A percentile compares a stretch with the other conserved stretches of the same genome.
These are phyloP conservation scores for Rehmannia glutinosa DNA, from an alignment of 257 asterid species.

Conservation along the genomic window DNA sequence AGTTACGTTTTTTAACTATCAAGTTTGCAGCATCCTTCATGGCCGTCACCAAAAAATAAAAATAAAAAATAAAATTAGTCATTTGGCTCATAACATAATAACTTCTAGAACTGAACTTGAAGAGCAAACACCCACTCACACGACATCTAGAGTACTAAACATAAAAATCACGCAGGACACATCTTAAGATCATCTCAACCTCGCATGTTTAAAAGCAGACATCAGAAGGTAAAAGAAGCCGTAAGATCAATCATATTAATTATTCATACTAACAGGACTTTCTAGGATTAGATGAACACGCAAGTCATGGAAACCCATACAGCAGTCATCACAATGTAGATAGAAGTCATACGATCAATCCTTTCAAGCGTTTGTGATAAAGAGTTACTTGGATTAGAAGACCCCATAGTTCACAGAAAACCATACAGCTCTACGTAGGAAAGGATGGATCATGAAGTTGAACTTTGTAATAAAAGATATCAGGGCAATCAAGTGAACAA, in stretches of 20 bases:
- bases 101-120: not conserved
- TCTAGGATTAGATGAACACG: not conserved
- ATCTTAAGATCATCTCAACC: too few relatives aligned
- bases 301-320: not conserved
- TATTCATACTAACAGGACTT: not conserved
- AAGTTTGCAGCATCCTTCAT: slow-evolving; percentile 71
- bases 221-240: not conserved
- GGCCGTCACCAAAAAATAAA: not conserved
- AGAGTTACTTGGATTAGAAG: not conserved
- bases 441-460: not conserved
- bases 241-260: not conserved
- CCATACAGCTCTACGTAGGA: not conserved
- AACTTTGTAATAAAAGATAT: not conserved
- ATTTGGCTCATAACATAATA: not conserved
- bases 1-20: slow-evolving; percentile 37
- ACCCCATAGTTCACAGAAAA: not conserved
- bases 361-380: not conserved
- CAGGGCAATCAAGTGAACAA: not conserved
- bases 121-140: not conserved
- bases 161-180: too few relatives aligned
- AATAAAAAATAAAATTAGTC: not conserved
- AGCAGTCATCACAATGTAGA: not conserved
- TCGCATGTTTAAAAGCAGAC: too few relatives aligned
- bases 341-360: not conserved
- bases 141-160: not conserved